These are phyloP conservation scores for Coprinellus micaceus DNA, from an alignment of 768 basidiomycete species.

Conservation along the genomic window DNA sequence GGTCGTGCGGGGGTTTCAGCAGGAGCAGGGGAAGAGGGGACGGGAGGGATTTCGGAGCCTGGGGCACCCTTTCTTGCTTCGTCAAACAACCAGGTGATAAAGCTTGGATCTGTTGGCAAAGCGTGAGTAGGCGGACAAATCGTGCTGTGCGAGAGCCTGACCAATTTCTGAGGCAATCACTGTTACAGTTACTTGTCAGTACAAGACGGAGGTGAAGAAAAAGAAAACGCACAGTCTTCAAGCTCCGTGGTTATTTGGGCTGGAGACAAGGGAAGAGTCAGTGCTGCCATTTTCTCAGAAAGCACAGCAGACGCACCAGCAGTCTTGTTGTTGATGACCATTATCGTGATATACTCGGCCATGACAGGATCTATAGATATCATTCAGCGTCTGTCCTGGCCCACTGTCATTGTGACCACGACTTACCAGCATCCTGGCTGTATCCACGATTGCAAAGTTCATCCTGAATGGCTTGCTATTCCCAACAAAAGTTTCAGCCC, in stretches of 20 bases:
- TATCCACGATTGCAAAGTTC: conserved; percentile 74
- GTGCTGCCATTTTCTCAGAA: conserved; percentile 14
- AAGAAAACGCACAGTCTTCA: conserved; percentile 61
- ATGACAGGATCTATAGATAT: conserved; percentile 68
- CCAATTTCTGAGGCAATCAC: conserved; percentile 56
- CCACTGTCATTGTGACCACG: conserved; percentile 1
- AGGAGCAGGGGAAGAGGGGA: conserved; percentile 32
- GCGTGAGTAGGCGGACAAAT: conserved; percentile 10
- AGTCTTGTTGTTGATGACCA: conserved; percentile 92
- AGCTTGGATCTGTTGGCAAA: conserved; percentile 57
- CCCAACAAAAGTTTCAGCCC: conserved; percentile 7
- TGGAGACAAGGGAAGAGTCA: conserved; percentile 22
- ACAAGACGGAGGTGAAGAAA: conserved; percentile 2
- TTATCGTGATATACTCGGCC: conserved; percentile 93
- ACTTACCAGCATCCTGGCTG: conserved; percentile 71
- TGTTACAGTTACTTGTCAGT: conserved; percentile 12
- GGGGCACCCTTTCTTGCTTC: conserved; percentile 71
- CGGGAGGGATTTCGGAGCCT: conserved; percentile 42
- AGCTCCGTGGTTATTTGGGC: conserved; percentile 87
- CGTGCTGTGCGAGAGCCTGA: conserved; percentile 17
- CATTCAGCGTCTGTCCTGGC: conserved; percentile 8
- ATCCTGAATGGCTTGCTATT: conserved; percentile 73
- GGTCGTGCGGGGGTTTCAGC: conserved; percentile 20
- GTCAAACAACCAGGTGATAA: conserved; percentile 86
- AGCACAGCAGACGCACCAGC: conserved; percentile 45